A percentile compares a stretch with the other conserved stretches of the same genome.
Conservation (phyloP, 305 asterid genomes). For the Withania somnifera region DNA sequence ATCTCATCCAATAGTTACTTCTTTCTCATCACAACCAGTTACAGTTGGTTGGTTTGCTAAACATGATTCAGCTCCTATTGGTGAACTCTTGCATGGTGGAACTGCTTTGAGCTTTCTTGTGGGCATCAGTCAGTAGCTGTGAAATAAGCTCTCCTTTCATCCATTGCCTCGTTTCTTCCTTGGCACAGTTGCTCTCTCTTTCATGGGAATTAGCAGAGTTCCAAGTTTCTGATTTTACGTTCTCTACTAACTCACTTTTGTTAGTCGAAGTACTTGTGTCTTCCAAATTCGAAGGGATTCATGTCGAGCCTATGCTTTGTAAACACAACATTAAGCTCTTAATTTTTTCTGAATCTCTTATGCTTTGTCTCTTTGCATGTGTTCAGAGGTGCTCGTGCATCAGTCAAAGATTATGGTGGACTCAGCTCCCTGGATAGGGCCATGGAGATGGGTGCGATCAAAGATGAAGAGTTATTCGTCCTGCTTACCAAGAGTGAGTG, state of each 20-base stretch:
- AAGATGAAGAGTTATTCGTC: constrained; percentile 82
- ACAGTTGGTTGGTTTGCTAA: background rate
- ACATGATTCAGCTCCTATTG: background rate
- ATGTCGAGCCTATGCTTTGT: background rate
- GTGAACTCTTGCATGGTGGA: background rate
- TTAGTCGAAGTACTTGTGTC: background rate
- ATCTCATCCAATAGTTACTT: background rate
- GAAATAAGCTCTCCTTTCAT: background rate
- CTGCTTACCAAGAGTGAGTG: constrained; percentile 72
- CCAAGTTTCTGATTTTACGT: background rate
- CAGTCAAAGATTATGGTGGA: constrained; percentile 72
- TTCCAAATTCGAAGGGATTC: background rate
- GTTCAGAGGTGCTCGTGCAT: constrained; percentile 81
- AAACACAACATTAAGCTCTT: background rate
- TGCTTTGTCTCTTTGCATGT: background rate
- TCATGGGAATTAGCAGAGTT: background rate
- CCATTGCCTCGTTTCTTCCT: background rate
- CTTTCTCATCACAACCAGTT: background rate
- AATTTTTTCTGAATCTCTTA: background rate
- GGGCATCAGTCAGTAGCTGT: background rate
- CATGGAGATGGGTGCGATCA: constrained; percentile 94
- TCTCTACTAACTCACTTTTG: background rate
- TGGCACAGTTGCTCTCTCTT: background rate
- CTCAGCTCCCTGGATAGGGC: constrained; percentile 73
- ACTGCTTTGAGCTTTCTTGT: background rate